Evolutionary conservation across 139 green algal species (phyloP), one percentile per base, ranked within the genome.

Genomic region (Chlorella sp.): DNA sequence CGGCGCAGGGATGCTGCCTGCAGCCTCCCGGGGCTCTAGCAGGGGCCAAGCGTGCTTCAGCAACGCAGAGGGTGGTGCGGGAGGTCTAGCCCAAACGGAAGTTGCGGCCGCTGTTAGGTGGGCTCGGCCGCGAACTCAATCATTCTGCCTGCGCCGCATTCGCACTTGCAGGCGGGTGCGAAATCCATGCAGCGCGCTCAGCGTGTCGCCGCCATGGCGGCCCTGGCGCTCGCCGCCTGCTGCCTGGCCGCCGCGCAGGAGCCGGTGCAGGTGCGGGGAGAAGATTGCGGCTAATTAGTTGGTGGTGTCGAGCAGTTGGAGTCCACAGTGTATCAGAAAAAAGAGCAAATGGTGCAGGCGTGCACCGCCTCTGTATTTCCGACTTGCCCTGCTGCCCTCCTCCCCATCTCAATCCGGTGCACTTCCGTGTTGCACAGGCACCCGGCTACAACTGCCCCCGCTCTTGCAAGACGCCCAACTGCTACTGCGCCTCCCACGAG

Each of bases 371-470:
- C 60, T 17, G 60, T 30, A 11, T 36, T 68, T 22, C 24, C 8
- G 1, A 36, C 60, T 4, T 36, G 65, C 34, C 0, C 11, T 43
- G n/a, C 13, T 11, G n/a, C 30, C 19, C 34, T 0, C 11, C 65
- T 73, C 60, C 6, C 60, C 4, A 4, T 6, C 22, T 17, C 26
- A 22, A 17, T 68, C 24, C 60, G 13, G 60, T 19, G n/a, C n/a
- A n/a, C n/a, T n/a, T n/a, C n/a, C n/a, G n/a, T n/a, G n/a, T n/a
- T 24, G 36, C 43, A n/a, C 64, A 84, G 79, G 79, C 44, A 0
- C 79, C 79, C 38, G 79, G 79, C 43, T 84, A 84, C 79, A 76
- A 78, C 70, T 86, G 81, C 56, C 83, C 83, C 22, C 30, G 20
- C 46, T 19, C 67, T 9, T 87, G 83, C 58, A 48, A 51, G 46